phyloP scores from a whole-genome alignment of 2,329 filamentous ascomycete genomes.

The Coniella vitis region DNA sequence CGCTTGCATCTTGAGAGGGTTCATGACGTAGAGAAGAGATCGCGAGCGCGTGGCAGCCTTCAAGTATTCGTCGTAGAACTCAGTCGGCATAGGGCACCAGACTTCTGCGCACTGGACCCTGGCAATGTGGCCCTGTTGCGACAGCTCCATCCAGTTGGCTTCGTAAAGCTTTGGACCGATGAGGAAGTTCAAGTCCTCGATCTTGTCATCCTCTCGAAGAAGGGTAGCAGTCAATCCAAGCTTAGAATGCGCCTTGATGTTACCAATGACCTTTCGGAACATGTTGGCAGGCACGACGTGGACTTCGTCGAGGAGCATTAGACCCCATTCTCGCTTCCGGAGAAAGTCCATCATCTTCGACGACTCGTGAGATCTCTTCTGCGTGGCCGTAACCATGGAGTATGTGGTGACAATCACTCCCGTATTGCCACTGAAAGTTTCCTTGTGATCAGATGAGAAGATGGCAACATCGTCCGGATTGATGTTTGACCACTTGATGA shows the following conservation, averaged over 20 bases:
- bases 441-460: constrained; percentile 91
- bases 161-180: constrained; percentile 97
- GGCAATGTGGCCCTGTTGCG: constrained; percentile 93
- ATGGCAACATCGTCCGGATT: constrained; percentile 88
- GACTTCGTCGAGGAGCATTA: constrained; percentile 96
- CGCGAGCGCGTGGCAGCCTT: constrained; percentile 50
- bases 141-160: constrained; percentile 98
- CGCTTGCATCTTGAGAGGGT: constrained; percentile 92
- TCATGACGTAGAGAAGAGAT: constrained; percentile 80
- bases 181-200: constrained; percentile 91
- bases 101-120: constrained; percentile 97
- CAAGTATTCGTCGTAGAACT: constrained; percentile 95
- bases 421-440: constrained; percentile 75
- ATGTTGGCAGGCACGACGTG: constrained; percentile 97
- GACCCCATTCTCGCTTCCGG: constrained; percentile 82
- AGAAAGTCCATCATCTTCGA: constrained; percentile 98
- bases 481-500: constrained; percentile 96
- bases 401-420: constrained; percentile 98
- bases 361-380: constrained; percentile 82
- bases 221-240: constrained; percentile 90
- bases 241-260: constrained; percentile 92
- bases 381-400: constrained; percentile 93
- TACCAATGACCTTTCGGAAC: constrained; percentile 88
- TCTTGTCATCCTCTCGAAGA: constrained; percentile 95
- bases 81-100: constrained; percentile 98